These are phyloP conservation scores for Echeveria elegans DNA, from an alignment of 164 flowering plant genomes.

Conservation along the genomic window DNA sequence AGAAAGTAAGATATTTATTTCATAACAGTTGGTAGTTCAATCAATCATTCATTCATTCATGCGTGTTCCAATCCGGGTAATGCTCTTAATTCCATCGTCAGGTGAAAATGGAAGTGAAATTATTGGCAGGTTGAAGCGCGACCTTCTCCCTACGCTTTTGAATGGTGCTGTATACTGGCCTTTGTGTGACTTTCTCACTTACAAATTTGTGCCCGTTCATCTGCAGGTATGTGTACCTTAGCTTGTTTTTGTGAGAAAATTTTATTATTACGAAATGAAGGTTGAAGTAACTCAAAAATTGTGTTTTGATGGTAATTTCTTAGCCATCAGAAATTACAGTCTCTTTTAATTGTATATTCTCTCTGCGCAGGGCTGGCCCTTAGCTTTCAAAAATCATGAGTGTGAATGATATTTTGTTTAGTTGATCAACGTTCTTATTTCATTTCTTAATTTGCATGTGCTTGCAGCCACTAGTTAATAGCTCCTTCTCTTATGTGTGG, in stretches of 20 bases:
- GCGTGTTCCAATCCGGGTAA: background rate
- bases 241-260: background rate
- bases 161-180: constrained; percentile 78
- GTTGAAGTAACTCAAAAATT: background rate
- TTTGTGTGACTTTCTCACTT: constrained; percentile 70
- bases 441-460: constrained; percentile 4
- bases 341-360: background rate
- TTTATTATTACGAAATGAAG: background rate
- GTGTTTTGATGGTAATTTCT: background rate
- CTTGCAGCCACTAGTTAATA: constrained; percentile 72
- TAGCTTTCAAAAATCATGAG: background rate
- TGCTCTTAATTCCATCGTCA: constrained; percentile 12
- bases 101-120: constrained; percentile 62
- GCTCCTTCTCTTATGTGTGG: constrained; percentile 76
- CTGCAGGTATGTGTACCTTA: constrained; percentile 48
- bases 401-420: background rate
- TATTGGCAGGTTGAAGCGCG: constrained; percentile 69
- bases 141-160: constrained; percentile 60
- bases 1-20: too few species aligned
- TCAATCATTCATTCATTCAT: too few species aligned
- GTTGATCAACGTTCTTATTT: background rate
- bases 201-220: constrained; percentile 68
- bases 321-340: too few species aligned
- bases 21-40: too few species aligned
- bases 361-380: background rate